Conservation (phyloP, 2,329 filamentous ascomycete genomes). For the Cephalotrichum gorgonifer region DNA sequence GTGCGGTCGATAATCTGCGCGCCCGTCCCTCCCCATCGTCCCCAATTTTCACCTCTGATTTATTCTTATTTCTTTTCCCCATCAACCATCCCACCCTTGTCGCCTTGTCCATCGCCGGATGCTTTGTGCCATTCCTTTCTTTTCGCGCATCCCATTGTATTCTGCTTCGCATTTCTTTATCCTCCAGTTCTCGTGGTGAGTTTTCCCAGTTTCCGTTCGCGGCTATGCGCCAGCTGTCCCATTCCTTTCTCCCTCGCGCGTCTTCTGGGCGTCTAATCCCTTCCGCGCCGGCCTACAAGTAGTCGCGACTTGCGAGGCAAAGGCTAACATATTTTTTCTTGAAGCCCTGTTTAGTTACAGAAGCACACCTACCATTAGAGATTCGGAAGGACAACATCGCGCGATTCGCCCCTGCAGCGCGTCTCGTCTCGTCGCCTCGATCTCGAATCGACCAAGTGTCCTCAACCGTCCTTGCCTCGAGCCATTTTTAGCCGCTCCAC, state of each 20-base stretch:
- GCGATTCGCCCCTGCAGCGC: neutral
- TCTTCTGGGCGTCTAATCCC: neutral
- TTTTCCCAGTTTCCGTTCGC: neutral
- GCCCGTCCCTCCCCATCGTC: neutral
- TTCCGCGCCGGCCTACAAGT: neutral
- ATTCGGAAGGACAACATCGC: neutral
- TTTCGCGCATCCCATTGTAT: neutral
- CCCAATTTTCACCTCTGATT: neutral
- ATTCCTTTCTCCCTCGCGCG: neutral
- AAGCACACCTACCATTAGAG: neutral
- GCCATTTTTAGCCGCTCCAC: neutral
- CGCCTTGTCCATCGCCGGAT: neutral
- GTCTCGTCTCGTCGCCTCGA: neutral
- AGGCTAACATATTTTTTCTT: neutral
- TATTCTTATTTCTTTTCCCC: neutral
- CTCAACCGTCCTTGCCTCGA: neutral
- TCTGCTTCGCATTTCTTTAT: neutral
- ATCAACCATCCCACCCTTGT: neutral
- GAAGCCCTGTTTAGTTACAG: neutral
- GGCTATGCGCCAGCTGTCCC: constrained; percentile 2
- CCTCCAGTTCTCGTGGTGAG: neutral
- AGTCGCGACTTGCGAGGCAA: neutral
- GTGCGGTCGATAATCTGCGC: neutral
- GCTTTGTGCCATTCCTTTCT: neutral
- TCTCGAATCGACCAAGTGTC: constrained; percentile 1